These are phyloP conservation scores for Allodekkera sacchari DNA, from an alignment of 805 yeast species.

Conservation along the genomic window DNA sequence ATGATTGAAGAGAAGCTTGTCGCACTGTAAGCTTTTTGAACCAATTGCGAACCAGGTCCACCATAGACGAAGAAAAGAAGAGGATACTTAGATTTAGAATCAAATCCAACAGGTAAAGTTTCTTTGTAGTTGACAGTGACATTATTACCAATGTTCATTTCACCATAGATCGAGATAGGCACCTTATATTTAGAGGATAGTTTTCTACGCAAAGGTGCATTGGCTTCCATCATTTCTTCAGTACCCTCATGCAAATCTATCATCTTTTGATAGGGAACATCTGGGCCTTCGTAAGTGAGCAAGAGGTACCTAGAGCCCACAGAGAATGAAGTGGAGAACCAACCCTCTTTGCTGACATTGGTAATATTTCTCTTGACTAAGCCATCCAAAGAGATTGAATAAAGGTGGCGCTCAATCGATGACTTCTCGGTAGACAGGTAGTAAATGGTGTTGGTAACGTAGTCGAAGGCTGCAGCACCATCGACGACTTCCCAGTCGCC, in stretches of 20 bases:
- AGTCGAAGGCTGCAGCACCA: constrained; percentile 60
- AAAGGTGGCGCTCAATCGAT: constrained; percentile 78
- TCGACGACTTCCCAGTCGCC: constrained; percentile 91
- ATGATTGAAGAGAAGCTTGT: constrained; percentile 68
- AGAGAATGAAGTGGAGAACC: constrained; percentile 67
- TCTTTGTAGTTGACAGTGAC: constrained; percentile 54
- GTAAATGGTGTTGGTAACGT: constrained; percentile 42
- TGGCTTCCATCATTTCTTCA: constrained; percentile 36
- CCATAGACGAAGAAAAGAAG: constrained; percentile 87
- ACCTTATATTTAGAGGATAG: constrained; percentile 37
- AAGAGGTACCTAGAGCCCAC: constrained; percentile 68
- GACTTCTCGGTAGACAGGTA: constrained; percentile 70
- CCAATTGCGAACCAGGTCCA: constrained; percentile 91
- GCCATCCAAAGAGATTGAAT: constrained; percentile 51
- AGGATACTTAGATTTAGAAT: constrained; percentile 59
- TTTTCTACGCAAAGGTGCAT: constrained; percentile 31
- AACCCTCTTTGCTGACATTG: constrained; percentile 48
- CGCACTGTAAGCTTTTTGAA: constrained; percentile 49
- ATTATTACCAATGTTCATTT: constrained; percentile 34
- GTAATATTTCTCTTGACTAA: constrained; percentile 39
- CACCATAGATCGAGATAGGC: constrained; percentile 50
- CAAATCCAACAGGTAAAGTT: constrained; percentile 68
- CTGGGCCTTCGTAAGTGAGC: constrained; percentile 71
- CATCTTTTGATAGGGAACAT: constrained; percentile 69
- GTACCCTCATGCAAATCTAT: constrained; percentile 39